Evolutionary conservation across 257 asterid species (phyloP).

Genomic region (Perilla frutescens): DNA sequence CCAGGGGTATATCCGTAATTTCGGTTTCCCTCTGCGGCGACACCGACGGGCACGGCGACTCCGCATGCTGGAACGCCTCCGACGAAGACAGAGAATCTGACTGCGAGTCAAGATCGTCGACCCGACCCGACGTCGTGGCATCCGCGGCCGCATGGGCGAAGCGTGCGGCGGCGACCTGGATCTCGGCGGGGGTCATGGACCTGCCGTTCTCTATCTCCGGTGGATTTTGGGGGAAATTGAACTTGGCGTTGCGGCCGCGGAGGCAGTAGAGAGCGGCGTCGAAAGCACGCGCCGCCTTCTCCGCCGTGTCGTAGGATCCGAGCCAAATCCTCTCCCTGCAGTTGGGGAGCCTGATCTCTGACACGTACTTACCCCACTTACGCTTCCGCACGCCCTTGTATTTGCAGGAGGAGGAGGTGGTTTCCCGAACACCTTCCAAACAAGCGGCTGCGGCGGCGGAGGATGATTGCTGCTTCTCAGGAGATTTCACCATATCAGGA

Average conservation of each 20-base stretch:
- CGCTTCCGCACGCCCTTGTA: constrained; percentile 74
- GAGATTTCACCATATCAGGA: constrained; percentile 57
- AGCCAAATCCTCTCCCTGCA: constrained; percentile 79
- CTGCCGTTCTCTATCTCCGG: constrained; percentile 53
- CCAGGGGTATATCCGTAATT: constrained; percentile 54
- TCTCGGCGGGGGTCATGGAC: constrained; percentile 61
- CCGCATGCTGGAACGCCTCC: constrained; percentile 41
- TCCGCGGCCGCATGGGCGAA: constrained; percentile 50
- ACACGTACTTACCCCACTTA: constrained; percentile 79
- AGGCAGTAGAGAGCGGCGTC: constrained; percentile 74
- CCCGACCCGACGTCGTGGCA: constrained; percentile 38
- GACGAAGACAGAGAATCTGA: constrained; percentile 47
- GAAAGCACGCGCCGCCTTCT: constrained; percentile 79
- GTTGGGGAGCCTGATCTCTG: constrained; percentile 76
- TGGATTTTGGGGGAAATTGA: constrained; percentile 67
- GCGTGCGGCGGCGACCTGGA: constrained; percentile 70
- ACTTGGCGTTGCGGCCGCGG: constrained; percentile 64
- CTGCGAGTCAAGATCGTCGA: constrained; percentile 40
- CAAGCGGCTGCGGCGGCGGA: neutral
- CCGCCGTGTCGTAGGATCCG: constrained; percentile 72
- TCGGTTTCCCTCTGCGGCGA: constrained; percentile 45
- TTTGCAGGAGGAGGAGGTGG: constrained; percentile 42
- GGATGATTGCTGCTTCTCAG: constrained; percentile 17
- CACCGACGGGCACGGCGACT: constrained; percentile 64
- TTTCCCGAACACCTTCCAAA: neutral